Evolutionary conservation across 805 yeast genomes (phyloP), one percentile per base, ranked within the genome.

Genomic region (Schizosaccharomyces octosporus): DNA sequence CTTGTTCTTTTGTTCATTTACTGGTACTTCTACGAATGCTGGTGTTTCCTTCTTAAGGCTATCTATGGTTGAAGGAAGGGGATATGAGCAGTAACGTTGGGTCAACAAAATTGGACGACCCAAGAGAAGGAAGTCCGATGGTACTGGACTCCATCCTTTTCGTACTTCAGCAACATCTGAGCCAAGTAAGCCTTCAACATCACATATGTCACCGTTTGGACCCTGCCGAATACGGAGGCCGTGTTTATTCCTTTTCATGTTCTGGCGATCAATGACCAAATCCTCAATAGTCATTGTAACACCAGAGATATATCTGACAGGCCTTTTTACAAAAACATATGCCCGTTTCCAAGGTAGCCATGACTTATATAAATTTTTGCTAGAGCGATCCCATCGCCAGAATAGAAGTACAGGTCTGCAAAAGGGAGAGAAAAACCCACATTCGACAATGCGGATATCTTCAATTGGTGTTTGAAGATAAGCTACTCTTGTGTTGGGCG

Each of bases 1-100:
- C 62, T 75, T 78, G 4, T 80, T 81, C 24, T 76, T 68, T 1
- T 71, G 1, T 24, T 51, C 39, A 17, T 51, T 6, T 6, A 24
- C 5, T 7, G 31, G 19, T 7, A 51, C 19, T 3, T 17, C 19
- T 24, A 51, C 36, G 9, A 17, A 51, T 6, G 36, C 6, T 7
- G n/a, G 36, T 7, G 27, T 39, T 2, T 29, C 27, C 7, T 17
- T 29, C 36, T 51, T 21, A 24, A 51, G 57, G 9, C 9, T 29
- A 3, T 51, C 36, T 11, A 29, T 21, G 15, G 57, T 9, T 24
- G 57, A 6, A 21, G 17, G 15, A 17, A 29, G 36, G 27, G 57
- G 57, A 21, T 21, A 17, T 9, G 31, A 21, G 27, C 57, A 51
- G 7, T 11, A 29, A 7, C 57, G 21, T 29, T 24, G 36, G 19